Evolutionary conservation across 192 early-diverging fungal species (phyloP), one percentile per base, ranked within the genome.

Genomic region (Rhizoclosmatium sp.): DNA sequence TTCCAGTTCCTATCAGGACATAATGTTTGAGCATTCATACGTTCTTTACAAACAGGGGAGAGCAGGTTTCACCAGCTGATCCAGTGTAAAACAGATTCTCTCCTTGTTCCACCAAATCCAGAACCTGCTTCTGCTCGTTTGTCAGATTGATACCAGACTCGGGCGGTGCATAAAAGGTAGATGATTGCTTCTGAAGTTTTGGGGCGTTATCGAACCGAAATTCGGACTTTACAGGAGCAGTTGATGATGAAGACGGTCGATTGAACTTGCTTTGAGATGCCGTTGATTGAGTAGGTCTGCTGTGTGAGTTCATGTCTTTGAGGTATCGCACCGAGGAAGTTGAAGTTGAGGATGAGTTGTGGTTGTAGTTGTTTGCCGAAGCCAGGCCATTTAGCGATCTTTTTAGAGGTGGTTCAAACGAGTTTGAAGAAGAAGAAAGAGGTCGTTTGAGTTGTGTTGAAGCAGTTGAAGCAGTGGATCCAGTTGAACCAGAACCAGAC

Each of bases 11-110:
- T 83, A 46, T n/a, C 31, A 21, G 3, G 67, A 47, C 44, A 65
- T 40, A 46, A 23, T 68, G n/a, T 5, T 16, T n/a, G 47, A 39
- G 10, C 23, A 42, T 5, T 64, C 5, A 2, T 47, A 47, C 61
- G 14, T 78, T 2, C 10, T n/a, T 45, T 19, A 21, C 16, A 72
- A 73, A 1, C 62, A 79, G 82, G 31, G 31, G 31, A 31, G 31
- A 31, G 31, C 31, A 31, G 31, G 0, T 31, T 31, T 31, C 31
- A 78, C 89, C 89, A 0, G 89, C 87, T 44, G 84, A 85, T 40
- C 90, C 90, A 1, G 90, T 91, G 65, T 87, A 91, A 69, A 91
- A 91, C 31, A 91, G 54, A 64, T 76, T 90, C 21, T 80, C 77
- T 7, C 75, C 67, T 1, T 82, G 47, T 1, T 70, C 58, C 10